Evolutionary conservation across 2,329 filamentous ascomycete species (phyloP).

Genomic region (Trichoderma polysporum): DNA sequence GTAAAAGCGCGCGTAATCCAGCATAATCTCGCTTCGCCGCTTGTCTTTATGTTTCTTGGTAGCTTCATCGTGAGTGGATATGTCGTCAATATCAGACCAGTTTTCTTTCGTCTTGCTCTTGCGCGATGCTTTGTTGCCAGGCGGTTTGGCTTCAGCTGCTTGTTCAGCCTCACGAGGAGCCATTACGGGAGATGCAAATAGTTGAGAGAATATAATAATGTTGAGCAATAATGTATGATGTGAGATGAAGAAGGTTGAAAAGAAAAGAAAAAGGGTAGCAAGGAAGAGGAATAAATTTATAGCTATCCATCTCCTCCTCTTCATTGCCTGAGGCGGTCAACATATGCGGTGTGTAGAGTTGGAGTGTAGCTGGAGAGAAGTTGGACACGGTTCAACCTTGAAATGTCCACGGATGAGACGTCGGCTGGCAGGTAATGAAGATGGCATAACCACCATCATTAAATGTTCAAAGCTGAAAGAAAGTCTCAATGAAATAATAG

Average conservation of each 20-base stretch:
- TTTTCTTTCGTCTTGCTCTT: background rate
- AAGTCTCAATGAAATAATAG: too few species aligned
- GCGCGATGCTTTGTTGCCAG: background rate
- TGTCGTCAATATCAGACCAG: background rate
- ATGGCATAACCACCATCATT: too few species aligned
- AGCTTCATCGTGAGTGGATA: background rate
- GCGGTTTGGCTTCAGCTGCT: background rate
- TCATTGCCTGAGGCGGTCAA: background rate
- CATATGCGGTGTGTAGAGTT: background rate
- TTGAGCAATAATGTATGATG: background rate
- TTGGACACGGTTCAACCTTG: background rate
- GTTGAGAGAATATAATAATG: background rate
- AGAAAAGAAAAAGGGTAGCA: too few species aligned
- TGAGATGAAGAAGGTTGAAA: too few species aligned
- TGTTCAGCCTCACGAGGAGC: background rate
- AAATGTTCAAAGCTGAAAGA: too few species aligned
- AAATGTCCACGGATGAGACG: background rate
- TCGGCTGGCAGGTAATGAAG: background rate
- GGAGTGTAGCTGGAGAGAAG: background rate
- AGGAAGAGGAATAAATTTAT: background rate
- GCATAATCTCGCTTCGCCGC: background rate
- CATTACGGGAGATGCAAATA: background rate
- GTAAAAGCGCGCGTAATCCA: background rate
- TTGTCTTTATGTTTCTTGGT: background rate
- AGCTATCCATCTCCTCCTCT: background rate